Conservation (phyloP, 2,329 filamentous ascomycete species). For the Paracorniculantispora psalliotae region DNA sequence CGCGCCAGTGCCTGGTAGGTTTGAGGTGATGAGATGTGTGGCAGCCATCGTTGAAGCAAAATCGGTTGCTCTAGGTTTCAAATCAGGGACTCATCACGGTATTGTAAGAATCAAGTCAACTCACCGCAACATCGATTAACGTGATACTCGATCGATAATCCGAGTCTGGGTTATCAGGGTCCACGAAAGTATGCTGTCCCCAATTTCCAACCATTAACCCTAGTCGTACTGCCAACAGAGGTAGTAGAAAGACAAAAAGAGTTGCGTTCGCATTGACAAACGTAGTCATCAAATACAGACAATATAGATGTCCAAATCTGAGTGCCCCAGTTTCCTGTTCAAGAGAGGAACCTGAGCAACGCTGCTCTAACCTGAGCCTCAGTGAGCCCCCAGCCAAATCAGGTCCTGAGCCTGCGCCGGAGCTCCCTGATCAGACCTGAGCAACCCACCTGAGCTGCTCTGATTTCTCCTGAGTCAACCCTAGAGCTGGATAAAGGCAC, state of each 20-base stretch:
- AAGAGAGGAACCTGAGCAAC: not conserved
- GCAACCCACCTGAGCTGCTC: not conserved
- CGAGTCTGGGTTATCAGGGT: conserved; percentile 67
- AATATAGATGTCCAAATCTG: conserved; percentile 33
- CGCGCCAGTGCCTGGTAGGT: conserved; percentile 73
- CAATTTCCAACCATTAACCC: conserved; percentile 80
- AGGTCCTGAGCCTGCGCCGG: not conserved
- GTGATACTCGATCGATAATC: conserved; percentile 78
- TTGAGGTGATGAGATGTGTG: conserved; percentile 79
- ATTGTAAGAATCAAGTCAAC: conserved; percentile 27
- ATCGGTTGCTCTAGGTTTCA: conserved; percentile 62
- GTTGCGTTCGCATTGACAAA: conserved; percentile 51
- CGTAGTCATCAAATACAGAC: conserved; percentile 45
- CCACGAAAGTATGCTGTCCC: conserved; percentile 79
- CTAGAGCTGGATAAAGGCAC: not conserved
- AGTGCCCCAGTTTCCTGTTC: not conserved
- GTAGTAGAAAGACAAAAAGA: conserved; percentile 61
- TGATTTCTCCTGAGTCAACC: not conserved
- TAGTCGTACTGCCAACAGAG: conserved; percentile 60
- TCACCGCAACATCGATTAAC: conserved; percentile 70
- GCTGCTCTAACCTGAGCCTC: not conserved
- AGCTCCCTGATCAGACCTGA: not conserved
- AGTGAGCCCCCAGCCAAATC: not conserved
- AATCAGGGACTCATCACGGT: not conserved
- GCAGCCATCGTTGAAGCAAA: conserved; percentile 79